A percentile compares a stretch with the other conserved stretches of the same genome.
Conservation (phyloP, 495 filamentous ascomycete genomes). For the Penicillium soppii region DNA sequence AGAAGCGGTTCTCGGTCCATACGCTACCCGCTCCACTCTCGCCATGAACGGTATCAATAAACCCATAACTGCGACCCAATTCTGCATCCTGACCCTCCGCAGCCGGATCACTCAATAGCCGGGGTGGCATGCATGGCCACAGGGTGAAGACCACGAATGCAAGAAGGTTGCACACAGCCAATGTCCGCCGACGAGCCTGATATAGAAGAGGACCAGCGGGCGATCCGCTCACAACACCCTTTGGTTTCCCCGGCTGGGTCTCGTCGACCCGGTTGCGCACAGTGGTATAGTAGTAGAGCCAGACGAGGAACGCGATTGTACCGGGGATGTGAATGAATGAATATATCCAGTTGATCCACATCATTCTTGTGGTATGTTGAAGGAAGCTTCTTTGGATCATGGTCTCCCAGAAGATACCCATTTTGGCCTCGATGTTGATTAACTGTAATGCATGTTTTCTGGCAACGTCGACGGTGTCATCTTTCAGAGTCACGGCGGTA, state of each 20-base stretch:
- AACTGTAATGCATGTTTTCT: constrained; percentile 57
- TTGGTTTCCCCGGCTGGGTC: constrained; percentile 34
- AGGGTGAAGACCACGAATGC: constrained; percentile 76
- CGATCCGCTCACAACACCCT: constrained; percentile 33
- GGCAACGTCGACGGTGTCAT: constrained; percentile 56
- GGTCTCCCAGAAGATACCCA: constrained; percentile 58
- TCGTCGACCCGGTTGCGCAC: constrained; percentile 44
- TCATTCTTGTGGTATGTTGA: constrained; percentile 39
- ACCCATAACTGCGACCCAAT: constrained; percentile 59
- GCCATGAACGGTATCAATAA: constrained; percentile 74
- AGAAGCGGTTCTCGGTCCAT: constrained; percentile 73
- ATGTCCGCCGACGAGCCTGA: constrained; percentile 61
- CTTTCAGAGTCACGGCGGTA: constrained; percentile 57
- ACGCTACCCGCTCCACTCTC: constrained; percentile 60
- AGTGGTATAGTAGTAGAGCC: constrained; percentile 66
- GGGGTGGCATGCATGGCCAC: constrained; percentile 81
- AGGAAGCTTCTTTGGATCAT: constrained; percentile 57
- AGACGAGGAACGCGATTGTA: constrained; percentile 68
- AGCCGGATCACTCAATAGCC: constrained; percentile 58
- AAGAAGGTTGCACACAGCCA: constrained; percentile 72
- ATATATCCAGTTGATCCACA: constrained; percentile 63
- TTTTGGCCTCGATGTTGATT: constrained; percentile 51
- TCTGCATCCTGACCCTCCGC: constrained; percentile 42
- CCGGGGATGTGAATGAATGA: constrained; percentile 83
- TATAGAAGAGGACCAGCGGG: constrained; percentile 54